A percentile compares a stretch with the other conserved stretches of the same genome.
These are phyloP conservation scores for Salix purpurea DNA, from an alignment of 345 rosid genomes.

Conservation along the genomic window DNA sequence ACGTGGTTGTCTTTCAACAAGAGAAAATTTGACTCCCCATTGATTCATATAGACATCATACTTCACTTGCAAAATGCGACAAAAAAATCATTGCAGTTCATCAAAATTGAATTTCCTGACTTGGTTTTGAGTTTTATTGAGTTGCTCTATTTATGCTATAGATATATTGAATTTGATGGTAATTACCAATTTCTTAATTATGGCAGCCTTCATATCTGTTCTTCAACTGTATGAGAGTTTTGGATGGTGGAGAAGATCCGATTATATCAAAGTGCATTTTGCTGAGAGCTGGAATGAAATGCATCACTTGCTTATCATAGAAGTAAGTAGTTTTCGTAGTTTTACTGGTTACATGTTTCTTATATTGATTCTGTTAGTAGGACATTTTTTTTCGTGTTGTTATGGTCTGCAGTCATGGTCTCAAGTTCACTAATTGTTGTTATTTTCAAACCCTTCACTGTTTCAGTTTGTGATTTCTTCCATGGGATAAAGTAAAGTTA, in stretches of 20 bases:
- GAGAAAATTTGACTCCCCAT: background rate
- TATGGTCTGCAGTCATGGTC: background rate
- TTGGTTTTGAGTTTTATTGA: background rate
- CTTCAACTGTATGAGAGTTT: constrained; percentile 97
- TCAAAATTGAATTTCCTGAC: background rate
- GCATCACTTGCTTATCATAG: constrained; percentile 99
- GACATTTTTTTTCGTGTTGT: background rate
- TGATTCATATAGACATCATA: background rate
- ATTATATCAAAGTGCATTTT: constrained; percentile 92
- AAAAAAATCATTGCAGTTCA: background rate
- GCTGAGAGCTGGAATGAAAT: constrained; percentile 99
- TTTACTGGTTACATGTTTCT: background rate
- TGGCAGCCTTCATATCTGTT: constrained; percentile 87
- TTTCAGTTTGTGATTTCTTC: constrained; percentile 6
- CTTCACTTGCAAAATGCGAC: background rate
- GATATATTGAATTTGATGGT: background rate
- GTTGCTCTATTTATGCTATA: background rate
- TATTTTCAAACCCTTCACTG: background rate
- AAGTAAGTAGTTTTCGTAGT: constrained; percentile 43
- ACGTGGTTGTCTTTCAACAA: background rate
- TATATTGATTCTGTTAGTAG: background rate
- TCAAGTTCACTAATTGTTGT: background rate
- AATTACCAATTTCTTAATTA: constrained; percentile 6
- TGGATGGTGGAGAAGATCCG: constrained; percentile 99
- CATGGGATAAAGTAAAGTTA: background rate